Evolutionary conservation across 208 protist species (phyloP).

Genomic region (Leptomonas seymouri): DNA sequence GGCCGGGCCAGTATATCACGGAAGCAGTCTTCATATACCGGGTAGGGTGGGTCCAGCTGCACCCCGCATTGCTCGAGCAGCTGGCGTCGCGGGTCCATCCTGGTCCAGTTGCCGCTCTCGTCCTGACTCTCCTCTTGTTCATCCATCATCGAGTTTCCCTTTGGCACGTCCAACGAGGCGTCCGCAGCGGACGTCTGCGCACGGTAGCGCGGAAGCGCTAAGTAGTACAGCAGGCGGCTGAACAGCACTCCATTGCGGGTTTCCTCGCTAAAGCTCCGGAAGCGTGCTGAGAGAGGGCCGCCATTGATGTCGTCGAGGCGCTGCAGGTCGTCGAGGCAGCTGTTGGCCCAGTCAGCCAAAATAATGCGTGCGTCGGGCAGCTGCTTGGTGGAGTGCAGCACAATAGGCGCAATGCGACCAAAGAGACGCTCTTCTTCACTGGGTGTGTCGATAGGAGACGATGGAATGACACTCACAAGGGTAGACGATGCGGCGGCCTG

Average conservation of each 20-base stretch:
- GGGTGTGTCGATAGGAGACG: slow-evolving; percentile 8
- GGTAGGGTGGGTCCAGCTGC: slow-evolving; percentile 86
- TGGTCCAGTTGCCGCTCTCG: slow-evolving; percentile 7
- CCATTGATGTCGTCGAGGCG: slow-evolving; percentile 82
- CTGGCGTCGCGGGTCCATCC: slow-evolving; percentile 56
- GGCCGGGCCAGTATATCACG: slow-evolving; percentile 68
- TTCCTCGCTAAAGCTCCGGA: slow-evolving; percentile 82
- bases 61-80: slow-evolving; percentile 79
- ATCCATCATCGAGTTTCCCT: background rate
- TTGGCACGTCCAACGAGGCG: background rate
- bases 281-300: slow-evolving; percentile 65
- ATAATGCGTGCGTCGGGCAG: slow-evolving; percentile 83
- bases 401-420: slow-evolving; percentile 78
- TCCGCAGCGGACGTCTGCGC: slow-evolving; percentile 29
- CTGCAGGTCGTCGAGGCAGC: slow-evolving; percentile 84
- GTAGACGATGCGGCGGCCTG: background rate
- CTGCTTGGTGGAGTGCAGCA: slow-evolving; percentile 62
- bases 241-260: slow-evolving; percentile 77
- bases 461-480: background rate
- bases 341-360: slow-evolving; percentile 87
- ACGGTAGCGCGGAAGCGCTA: slow-evolving; percentile 84
- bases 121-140: background rate
- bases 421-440: slow-evolving; percentile 81
- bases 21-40: slow-evolving; percentile 88
- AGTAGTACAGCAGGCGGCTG: slow-evolving; percentile 88